Conservation (phyloP, 139 green algal genomes). For the Chlamydomonas sphaeroides region DNA sequence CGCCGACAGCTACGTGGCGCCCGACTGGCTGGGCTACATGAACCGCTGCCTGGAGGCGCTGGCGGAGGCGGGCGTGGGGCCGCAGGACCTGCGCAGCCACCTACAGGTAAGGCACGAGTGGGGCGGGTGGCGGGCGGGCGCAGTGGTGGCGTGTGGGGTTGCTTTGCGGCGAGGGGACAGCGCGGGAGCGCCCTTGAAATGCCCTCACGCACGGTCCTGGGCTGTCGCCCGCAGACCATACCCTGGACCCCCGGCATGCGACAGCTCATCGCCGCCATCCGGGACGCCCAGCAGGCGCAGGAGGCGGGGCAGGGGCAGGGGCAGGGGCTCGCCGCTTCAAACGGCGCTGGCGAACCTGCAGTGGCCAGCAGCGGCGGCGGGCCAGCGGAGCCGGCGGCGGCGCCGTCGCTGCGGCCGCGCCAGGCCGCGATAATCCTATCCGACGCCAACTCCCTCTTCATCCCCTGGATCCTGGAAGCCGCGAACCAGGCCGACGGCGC, state of each 20-base stretch:
- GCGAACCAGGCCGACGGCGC: background rate
- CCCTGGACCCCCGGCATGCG: constrained; percentile 49
- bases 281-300: no score
- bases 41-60: constrained; percentile 6
- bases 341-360: no score
- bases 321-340: no score
- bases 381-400: background rate
- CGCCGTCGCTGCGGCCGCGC: background rate
- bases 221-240: constrained; percentile 17
- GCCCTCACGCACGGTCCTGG: no score
- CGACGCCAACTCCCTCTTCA: constrained; percentile 59
- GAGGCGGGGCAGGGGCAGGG: background rate
- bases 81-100: background rate
- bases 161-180: no score
- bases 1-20: constrained; percentile 16
- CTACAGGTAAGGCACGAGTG: no score
- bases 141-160: no score
- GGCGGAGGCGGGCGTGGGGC: background rate
- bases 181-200: no score
- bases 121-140: no score
- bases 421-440: constrained; percentile 50
- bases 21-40: constrained; percentile 38
- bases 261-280: constrained; percentile 36
- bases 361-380: no score
- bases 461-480: constrained; percentile 51